phyloP scores from a whole-genome alignment of 495 filamentous ascomycete species.

The Trichoderma asperelloides region DNA sequence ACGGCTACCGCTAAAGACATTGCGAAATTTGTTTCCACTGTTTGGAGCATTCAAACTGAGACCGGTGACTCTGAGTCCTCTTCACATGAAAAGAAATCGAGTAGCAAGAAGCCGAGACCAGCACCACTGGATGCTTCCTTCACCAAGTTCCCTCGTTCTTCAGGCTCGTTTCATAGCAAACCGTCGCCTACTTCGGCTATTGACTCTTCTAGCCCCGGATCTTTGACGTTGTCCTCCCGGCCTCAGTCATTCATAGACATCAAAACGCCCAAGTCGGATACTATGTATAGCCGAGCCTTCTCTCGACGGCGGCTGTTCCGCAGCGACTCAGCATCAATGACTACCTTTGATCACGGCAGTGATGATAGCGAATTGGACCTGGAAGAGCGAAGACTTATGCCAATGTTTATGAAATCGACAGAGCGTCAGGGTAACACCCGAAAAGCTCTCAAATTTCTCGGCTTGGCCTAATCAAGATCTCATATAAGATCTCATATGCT shows the following conservation, averaged over 20 bases:
- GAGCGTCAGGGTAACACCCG: conserved; percentile 22
- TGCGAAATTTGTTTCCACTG: conserved; percentile 26
- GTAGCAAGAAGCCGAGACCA: neutral
- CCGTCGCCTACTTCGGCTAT: neutral
- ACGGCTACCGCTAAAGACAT: conserved; percentile 31
- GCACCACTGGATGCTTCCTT: neutral
- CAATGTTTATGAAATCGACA: conserved; percentile 18
- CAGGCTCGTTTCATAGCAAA: neutral
- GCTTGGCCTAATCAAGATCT: conserved; percentile 19
- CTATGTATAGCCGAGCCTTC: conserved; percentile 4
- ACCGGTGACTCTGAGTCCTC: neutral
- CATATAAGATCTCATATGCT: neutral
- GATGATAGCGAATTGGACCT: conserved; percentile 20
- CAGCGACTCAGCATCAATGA: conserved; percentile 7
- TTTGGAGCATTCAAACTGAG: conserved; percentile 31
- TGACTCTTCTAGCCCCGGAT: neutral
- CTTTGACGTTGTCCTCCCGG: neutral
- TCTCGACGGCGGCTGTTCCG: neutral
- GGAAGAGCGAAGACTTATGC: conserved; percentile 29
- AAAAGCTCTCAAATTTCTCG: conserved; percentile 30
- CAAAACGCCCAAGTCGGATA: conserved; percentile 17
- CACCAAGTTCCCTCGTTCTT: neutral
- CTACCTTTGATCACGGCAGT: conserved; percentile 14
- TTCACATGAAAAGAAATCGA: neutral
- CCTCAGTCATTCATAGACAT: conserved; percentile 5